A percentile compares a stretch with the other conserved stretches of the same genome.
These are phyloP conservation scores for Diutina mesorugosa DNA, from an alignment of 1,139 yeast species.

Conservation along the genomic window DNA sequence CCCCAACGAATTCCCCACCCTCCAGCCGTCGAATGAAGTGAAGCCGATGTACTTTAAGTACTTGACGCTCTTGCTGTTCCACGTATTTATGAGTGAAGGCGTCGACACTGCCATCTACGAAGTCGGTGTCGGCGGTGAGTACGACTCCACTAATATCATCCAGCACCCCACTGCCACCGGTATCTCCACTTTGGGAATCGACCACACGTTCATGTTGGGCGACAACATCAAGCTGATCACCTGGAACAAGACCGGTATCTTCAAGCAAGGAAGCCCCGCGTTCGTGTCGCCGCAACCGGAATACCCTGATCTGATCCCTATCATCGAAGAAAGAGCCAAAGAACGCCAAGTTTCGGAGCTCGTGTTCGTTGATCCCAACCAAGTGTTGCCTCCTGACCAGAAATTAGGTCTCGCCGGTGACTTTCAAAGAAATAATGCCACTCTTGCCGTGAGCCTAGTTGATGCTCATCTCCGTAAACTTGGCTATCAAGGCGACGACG, in stretches of 20 bases:
- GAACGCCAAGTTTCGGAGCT: constrained; percentile 45
- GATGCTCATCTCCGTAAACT: constrained; percentile 43
- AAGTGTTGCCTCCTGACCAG: constrained; percentile 15
- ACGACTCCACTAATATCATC: constrained; percentile 86
- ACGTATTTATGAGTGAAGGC: constrained; percentile 75
- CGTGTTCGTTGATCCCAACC: constrained; percentile 29
- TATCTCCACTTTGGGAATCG: constrained; percentile 78
- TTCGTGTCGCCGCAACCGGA: constrained; percentile 48
- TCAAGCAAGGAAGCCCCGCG: constrained; percentile 57
- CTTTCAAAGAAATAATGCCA: constrained; percentile 78
- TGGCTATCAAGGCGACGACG: constrained; percentile 17
- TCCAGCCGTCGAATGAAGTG: constrained; percentile 45
- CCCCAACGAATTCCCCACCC: constrained; percentile 49
- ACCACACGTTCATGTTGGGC: constrained; percentile 85
- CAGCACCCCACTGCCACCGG: constrained; percentile 77
- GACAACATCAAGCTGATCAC: constrained; percentile 81
- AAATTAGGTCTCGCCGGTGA: constrained; percentile 77
- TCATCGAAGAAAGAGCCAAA: constrained; percentile 47
- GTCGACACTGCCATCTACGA: constrained; percentile 91
- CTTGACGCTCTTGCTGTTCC: constrained; percentile 80
- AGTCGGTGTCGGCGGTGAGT: constrained; percentile 97
- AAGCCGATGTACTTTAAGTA: constrained; percentile 93
- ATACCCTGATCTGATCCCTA: constrained; percentile 36
- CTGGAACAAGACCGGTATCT: constrained; percentile 94
- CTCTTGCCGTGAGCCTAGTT: constrained; percentile 72